Base-by-base conservation (phyloP, 345 rosid genomes). In the Eucalyptus sideroxylon region DNA sequence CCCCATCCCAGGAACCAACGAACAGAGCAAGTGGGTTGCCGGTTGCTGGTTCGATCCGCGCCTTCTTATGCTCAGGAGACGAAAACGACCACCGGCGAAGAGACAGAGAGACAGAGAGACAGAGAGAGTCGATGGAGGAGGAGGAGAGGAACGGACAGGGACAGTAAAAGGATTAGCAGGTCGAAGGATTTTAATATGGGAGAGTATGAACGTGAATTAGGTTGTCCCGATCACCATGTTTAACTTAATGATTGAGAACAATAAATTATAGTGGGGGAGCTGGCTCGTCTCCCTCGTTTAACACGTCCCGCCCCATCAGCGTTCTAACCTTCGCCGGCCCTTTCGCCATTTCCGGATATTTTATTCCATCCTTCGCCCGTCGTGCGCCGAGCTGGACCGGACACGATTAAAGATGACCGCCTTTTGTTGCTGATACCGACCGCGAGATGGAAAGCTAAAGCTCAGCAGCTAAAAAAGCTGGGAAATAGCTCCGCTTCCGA, bases 1-100 rank as follows among this genome's bases (percentile, higher is more conserved):
- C 81, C 96, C 96, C 97, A 96, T 96, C 30, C 88, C 87, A 11
- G 24, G 47, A 37, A n/a, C 44, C 55, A 40, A 69, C 16, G 44
- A 19, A 56, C 59, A 55, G 87, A 87, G 67, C 56, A 37, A 77
- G 83, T 21, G 16, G 47, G 27, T 44, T 40, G 83, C 47, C 0
- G 3, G 83, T 23, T 77, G 83, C 47, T 11, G 83, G 83, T 11
- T 21, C 83, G 83, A 77, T 40, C 47, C 24, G 47, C 15, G 16
- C 83, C 83, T 77, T 21, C 27, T 6, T 40, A 6, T 77, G 11
- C 45, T 77, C 12, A 1, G 83, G 83, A 77, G 83, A 77, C 47
- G 83, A 40, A 77, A 15, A 77, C 27, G 3, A 40, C 83, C 27
- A 23, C 27, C 37, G 59, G 42, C n/a, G 60, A 13, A 51, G 59